Evolutionary conservation across 257 asterid species (phyloP).

Genomic region (Verbascum thapsus): DNA sequence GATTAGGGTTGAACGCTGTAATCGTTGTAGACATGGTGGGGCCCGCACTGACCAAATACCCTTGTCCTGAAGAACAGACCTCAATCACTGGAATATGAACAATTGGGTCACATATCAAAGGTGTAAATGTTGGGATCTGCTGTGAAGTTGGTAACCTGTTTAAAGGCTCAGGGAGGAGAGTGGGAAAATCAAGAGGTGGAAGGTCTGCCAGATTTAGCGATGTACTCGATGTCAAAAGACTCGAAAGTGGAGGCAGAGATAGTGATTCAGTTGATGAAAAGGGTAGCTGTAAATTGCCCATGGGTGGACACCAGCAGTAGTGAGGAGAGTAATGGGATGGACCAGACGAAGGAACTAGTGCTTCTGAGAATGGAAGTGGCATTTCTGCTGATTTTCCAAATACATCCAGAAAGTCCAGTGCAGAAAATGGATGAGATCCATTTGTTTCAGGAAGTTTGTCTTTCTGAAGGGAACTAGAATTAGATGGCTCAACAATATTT

Average conservation of each 20-base stretch:
- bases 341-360: conserved; percentile 40
- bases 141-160: conserved; percentile 60
- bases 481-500: conserved; percentile 35
- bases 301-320: conserved; percentile 92
- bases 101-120: conserved; percentile 84
- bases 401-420: conserved; percentile 45
- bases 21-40: conserved; percentile 63
- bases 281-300: conserved; percentile 44
- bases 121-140: conserved; percentile 79
- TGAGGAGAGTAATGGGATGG: conserved; percentile 63
- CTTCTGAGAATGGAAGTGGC: conserved; percentile 42
- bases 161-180: conserved; percentile 59
- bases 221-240: conserved; percentile 43
- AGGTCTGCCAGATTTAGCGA: conserved; percentile 49
- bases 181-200: conserved; percentile 64
- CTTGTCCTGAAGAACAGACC: conserved; percentile 88
- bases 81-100: conserved; percentile 91
- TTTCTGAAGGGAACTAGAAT: conserved; percentile 36
- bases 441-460: conserved; percentile 40
- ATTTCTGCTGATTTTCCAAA: conserved; percentile 34
- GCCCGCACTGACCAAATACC: conserved; percentile 84
- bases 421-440: conserved; percentile 32
- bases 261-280: conserved; percentile 48
- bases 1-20: conserved; percentile 52
- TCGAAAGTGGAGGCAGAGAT: conserved; percentile 63